Conservation (phyloP, 306 rosid species). For the Begonia fuchsioides region DNA sequence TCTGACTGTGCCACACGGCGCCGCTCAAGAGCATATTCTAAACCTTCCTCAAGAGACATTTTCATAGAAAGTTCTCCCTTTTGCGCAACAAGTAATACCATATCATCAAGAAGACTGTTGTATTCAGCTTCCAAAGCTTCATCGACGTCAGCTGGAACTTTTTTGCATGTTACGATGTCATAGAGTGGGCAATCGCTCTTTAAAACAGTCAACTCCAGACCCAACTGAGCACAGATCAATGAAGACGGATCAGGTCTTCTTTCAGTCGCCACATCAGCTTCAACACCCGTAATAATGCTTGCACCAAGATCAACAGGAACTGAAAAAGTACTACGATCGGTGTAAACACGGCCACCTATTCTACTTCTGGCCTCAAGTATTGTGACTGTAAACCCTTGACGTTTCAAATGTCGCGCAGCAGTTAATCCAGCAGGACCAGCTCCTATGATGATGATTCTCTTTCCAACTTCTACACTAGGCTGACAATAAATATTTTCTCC, state of each 20-base stretch:
- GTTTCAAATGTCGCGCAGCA: conserved; percentile 93
- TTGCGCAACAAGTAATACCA: conserved; percentile 71
- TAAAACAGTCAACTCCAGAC: conserved; percentile 79
- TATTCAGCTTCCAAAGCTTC: conserved; percentile 89
- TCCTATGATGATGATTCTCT: conserved; percentile 74
- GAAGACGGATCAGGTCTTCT: conserved; percentile 99
- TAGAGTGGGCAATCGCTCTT: conserved; percentile 97
- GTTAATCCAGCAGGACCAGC: conserved; percentile 99
- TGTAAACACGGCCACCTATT: conserved; percentile 90
- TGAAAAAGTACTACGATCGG: conserved; percentile 79
- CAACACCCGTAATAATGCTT: conserved; percentile 98
- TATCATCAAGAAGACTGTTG: conserved; percentile 95
- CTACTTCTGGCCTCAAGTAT: conserved; percentile 89
- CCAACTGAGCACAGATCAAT: conserved; percentile 87
- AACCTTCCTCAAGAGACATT: conserved; percentile 97
- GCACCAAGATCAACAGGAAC: conserved; percentile 99
- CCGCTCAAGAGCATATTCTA: conserved; percentile 75
- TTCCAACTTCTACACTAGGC: conserved; percentile 33
- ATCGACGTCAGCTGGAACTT: conserved; percentile 87
- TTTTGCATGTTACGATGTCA: conserved; percentile 63
- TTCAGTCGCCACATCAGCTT: conserved; percentile 97
- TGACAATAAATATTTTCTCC: conserved; percentile 15
- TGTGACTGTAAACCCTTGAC: conserved; percentile 75
- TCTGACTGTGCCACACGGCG: conserved; percentile 44
- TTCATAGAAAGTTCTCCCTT: conserved; percentile 71